Base-by-base conservation (phyloP, 768 basidiomycete genomes). In the Boletus rubescentipes region DNA sequence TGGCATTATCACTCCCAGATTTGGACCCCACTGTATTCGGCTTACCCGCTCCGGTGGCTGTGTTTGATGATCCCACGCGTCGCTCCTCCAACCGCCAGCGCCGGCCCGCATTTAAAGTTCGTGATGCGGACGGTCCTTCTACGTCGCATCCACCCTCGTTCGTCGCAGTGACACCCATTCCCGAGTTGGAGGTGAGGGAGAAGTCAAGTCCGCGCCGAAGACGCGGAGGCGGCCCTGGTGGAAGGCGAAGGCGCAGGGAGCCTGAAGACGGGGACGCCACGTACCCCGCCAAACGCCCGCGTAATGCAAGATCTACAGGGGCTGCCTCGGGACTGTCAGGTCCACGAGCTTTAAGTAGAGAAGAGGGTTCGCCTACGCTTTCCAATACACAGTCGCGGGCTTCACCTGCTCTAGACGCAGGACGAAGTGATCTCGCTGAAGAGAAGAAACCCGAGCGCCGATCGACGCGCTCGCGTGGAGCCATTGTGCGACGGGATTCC, bases 261-360 rank as follows among this genome's bases (percentile, higher is more conserved):
- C 67, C 63, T 8, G 85, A 87, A 40, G 84, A 86, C 42, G 80
- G 79, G 12, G 85, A 87, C 57, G 77, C 80, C 2, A 79, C 81
- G n/a, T 87, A 86, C 62, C 85, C 86, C n/a, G 82, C 85, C 11
- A 88, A 86, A 69, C 78, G 84, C 23, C 75, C 82, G 18, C 79
- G 86, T 26, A 72, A 77, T 50, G 77, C 83, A 7, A 71, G 86
- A 55, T 76, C 63, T 14, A 68, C 68, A 39, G 60, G 67, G 52
- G 29, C 60, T 63, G 31, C 55, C 11, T 53, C 58, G 14, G 51
- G 59, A 7, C 32, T 51, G 42, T 21, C 49, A 14, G 48, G 63
- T 31, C 54, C 51, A 45, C 69, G 56, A 60, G 62, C 51, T 39
- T 46, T 64, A 3, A 71, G 63, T 41, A 59, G 51, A n/a, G 79